These are phyloP conservation scores for Cinnamomum chago DNA, from an alignment of 164 flowering plant species.

Conservation along the genomic window DNA sequence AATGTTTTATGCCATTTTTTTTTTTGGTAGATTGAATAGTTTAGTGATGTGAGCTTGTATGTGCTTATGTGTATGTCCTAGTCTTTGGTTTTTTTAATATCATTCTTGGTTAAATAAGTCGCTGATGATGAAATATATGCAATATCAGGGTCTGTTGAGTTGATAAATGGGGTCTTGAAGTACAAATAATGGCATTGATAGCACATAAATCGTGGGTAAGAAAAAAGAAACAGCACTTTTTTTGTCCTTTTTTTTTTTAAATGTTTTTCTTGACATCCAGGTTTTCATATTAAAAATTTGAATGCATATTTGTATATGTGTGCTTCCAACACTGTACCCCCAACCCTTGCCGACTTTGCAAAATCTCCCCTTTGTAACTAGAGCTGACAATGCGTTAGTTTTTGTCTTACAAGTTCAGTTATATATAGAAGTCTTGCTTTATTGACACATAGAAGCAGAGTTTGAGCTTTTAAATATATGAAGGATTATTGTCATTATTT, in stretches of 20 bases:
- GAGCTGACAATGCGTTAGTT: no score
- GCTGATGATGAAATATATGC: background rate
- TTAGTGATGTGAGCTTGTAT: no score
- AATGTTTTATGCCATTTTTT: no score
- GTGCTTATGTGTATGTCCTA: no score
- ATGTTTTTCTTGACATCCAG: background rate
- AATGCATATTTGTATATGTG: background rate
- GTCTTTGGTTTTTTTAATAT: no score
- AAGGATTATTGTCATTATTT: background rate
- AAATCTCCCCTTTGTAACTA: background rate
- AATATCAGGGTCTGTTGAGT: conserved; percentile 22
- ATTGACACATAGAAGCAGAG: background rate
- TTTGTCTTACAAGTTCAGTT: background rate
- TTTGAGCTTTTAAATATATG: no score
- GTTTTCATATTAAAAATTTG: background rate
- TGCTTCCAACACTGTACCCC: background rate
- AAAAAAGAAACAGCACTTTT: background rate
- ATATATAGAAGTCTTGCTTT: background rate
- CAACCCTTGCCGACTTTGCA: background rate
- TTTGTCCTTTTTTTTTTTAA: background rate
- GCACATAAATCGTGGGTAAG: conserved; percentile 46
- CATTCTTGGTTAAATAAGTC: no score
- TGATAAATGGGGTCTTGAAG: conserved; percentile 32
- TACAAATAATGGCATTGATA: conserved; percentile 41
- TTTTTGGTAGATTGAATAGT: no score